Percentiles rank a stretch among this genome's conserved stretches.
phyloP scores from a whole-genome alignment of 495 filamentous ascomycete species.

The Podospora pseudopauciseta region DNA sequence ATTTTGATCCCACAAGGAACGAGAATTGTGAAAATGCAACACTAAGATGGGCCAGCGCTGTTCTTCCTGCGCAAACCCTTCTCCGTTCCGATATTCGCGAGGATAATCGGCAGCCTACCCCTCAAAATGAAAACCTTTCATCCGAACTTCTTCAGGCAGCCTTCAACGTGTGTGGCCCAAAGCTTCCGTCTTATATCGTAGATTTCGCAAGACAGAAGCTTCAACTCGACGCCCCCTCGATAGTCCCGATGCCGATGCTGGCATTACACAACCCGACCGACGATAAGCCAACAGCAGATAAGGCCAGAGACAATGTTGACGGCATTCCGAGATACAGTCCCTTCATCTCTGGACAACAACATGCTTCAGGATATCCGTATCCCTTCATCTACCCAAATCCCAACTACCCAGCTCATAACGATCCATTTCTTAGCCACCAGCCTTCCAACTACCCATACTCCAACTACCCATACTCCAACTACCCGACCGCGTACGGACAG shows the following conservation, averaged over 20 bases:
- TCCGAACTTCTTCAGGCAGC: background rate
- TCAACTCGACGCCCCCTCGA: background rate
- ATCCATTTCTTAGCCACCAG: no score
- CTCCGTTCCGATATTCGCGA: background rate
- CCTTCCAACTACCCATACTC: no score
- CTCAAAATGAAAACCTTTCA: background rate
- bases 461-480: background rate
- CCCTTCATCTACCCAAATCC: background rate
- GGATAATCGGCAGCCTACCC: background rate
- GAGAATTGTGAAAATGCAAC: background rate
- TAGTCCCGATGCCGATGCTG: background rate
- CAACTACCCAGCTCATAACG: background rate
- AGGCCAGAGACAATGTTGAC: no score
- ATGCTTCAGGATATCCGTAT: no score
- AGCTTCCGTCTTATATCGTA: background rate
- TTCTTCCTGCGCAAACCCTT: background rate
- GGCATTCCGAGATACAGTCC: no score
- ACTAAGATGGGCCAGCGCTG: background rate
- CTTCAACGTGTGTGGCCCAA: background rate
- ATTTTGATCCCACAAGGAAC: background rate
- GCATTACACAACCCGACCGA: background rate
- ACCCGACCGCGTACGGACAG: background rate
- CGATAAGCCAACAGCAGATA: no score
- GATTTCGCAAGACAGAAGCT: background rate
- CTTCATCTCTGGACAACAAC: no score